These are phyloP conservation scores for Sporothrix phasma DNA, from an alignment of 2,329 filamentous ascomycete species.

Conservation along the genomic window DNA sequence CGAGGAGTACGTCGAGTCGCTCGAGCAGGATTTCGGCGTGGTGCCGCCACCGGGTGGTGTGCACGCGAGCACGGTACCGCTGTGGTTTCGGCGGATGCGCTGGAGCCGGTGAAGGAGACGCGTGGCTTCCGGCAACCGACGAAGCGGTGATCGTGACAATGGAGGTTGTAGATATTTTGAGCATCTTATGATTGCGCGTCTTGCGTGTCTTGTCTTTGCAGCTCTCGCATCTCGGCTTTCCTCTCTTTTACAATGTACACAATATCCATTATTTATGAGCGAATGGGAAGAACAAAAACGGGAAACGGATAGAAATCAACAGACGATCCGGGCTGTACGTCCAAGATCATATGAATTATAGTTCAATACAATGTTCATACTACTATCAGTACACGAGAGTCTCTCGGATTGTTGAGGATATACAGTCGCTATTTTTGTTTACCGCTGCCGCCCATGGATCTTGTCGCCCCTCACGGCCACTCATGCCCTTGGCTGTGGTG, in stretches of 20 bases:
- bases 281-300: neutral
- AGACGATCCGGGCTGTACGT: too few relatives aligned
- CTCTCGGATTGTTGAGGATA: neutral
- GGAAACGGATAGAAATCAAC: too few relatives aligned
- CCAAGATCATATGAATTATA: neutral
- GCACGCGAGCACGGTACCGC: constrained; percentile 2
- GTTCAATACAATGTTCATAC: neutral
- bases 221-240: neutral
- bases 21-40: constrained; percentile 26
- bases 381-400: neutral
- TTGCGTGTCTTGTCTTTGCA: neutral
- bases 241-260: constrained; percentile 10
- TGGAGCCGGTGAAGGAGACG: constrained; percentile 21
- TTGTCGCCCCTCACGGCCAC: too few relatives aligned
- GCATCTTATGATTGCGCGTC: neutral
- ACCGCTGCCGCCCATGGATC: neutral
- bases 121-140: constrained; percentile 44
- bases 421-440: constrained; percentile 2
- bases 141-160: constrained; percentile 19
- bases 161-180: neutral
- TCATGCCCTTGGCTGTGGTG: constrained; percentile 3
- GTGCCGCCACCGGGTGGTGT: constrained; percentile 8
- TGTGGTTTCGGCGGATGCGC: neutral
- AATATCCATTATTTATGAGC: constrained; percentile 1
- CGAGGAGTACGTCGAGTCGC: constrained; percentile 22